phyloP scores from a whole-genome alignment of 805 yeast species.

The Metschnikowia anglica region DNA sequence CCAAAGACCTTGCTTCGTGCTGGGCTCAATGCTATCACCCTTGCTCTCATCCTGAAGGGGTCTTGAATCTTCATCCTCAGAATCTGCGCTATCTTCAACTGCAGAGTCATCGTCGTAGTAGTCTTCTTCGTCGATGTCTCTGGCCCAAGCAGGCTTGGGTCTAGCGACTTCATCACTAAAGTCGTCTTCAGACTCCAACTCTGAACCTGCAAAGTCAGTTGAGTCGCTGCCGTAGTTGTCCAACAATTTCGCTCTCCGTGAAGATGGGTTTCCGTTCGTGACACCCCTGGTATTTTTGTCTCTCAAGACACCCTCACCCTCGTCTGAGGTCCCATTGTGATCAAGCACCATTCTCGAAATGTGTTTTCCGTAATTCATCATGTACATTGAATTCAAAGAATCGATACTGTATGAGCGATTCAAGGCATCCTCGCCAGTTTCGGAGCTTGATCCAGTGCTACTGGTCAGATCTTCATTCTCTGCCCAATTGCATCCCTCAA shows the following conservation, averaged over 20 bases:
- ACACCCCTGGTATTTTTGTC: background rate
- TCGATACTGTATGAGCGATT: conserved; percentile 38
- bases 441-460: conserved; percentile 14
- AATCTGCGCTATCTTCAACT: conserved; percentile 5
- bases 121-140: conserved; percentile 36
- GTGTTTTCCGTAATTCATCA: conserved; percentile 39
- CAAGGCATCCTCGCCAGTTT: conserved; percentile 21
- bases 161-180: conserved; percentile 22
- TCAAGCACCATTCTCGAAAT: conserved; percentile 41
- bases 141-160: conserved; percentile 10
- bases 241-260: background rate
- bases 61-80: conserved; percentile 1
- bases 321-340: conserved; percentile 2
- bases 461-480: conserved; percentile 12
- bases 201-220: conserved; percentile 34
- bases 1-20: conserved; percentile 34
- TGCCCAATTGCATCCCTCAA: conserved; percentile 20
- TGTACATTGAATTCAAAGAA: conserved; percentile 41
- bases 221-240: conserved; percentile 16
- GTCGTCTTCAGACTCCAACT: conserved; percentile 35
- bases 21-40: background rate
- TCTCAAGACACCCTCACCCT: background rate
- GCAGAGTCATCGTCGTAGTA: conserved; percentile 26
- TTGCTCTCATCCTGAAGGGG: background rate
- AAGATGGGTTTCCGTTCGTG: conserved; percentile 1